These are phyloP conservation scores for Aspergillus indologenus DNA, from an alignment of 495 filamentous ascomycete species.

Conservation along the genomic window DNA sequence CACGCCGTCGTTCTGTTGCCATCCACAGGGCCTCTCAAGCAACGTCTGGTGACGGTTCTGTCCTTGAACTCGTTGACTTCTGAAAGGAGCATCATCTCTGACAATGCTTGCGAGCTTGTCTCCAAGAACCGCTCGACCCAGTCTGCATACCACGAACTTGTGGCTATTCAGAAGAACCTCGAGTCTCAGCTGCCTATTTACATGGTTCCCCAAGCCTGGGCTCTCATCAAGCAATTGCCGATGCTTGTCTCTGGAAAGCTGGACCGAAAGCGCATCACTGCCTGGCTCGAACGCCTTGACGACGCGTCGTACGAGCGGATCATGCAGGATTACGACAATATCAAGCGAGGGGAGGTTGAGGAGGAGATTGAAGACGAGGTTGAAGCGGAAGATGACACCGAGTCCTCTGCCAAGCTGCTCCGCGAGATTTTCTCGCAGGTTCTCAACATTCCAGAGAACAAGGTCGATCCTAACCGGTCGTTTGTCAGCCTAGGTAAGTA, in stretches of 20 bases:
- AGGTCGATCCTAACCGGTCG: constrained; percentile 39
- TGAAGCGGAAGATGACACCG: constrained; percentile 27
- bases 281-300: constrained; percentile 44
- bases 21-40: constrained; percentile 35
- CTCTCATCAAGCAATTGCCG: constrained; percentile 41
- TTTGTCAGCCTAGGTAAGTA: constrained; percentile 43
- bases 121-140: constrained; percentile 22
- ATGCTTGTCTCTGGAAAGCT: constrained; percentile 51
- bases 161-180: constrained; percentile 37
- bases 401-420: constrained; percentile 26
- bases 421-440: constrained; percentile 47
- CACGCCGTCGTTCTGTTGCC: constrained; percentile 49
- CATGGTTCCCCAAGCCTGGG: constrained; percentile 50
- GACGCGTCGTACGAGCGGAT: constrained; percentile 35
- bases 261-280: constrained; percentile 45
- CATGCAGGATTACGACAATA: constrained; percentile 38
- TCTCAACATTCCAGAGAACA: constrained; percentile 41
- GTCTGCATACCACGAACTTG: constrained; percentile 23
- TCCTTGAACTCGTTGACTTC: constrained; percentile 34
- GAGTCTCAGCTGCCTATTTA: constrained; percentile 40
- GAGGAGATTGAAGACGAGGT: constrained; percentile 26
- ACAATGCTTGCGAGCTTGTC: constrained; percentile 38
- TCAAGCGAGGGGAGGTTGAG: constrained; percentile 27
- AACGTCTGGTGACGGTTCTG: constrained; percentile 43
- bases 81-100: constrained; percentile 30